Percentiles rank a stretch among this genome's conserved stretches.
phyloP scores from a whole-genome alignment of 2,329 filamentous ascomycete species.

The Emmonsia crescens region DNA sequence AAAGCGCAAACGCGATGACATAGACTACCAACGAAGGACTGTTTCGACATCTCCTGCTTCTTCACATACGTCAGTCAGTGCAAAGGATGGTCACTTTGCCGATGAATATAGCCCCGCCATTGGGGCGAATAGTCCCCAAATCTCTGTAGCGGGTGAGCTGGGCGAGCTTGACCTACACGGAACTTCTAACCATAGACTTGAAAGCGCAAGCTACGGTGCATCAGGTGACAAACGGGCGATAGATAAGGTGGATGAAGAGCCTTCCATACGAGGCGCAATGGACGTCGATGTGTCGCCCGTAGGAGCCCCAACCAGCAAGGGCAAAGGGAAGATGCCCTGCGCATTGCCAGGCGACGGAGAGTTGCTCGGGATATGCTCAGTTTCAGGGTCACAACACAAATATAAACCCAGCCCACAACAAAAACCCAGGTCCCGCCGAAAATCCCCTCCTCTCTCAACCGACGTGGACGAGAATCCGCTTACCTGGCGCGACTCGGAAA shows the following conservation, averaged over 20 bases:
- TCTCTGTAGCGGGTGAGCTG: constrained; percentile 30
- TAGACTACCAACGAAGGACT: constrained; percentile 22
- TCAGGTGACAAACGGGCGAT: background rate
- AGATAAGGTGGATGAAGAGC: background rate
- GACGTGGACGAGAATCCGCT: constrained; percentile 23
- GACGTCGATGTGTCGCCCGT: background rate
- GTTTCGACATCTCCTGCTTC: constrained; percentile 25
- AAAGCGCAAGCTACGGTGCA: background rate
- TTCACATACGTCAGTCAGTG: constrained; percentile 20
- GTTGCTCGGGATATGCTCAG: constrained; percentile 2
- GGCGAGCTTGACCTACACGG: constrained; percentile 30
- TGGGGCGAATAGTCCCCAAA: constrained; percentile 25
- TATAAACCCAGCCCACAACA: constrained; percentile 17
- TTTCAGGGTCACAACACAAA: constrained; percentile 15
- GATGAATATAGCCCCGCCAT: constrained; percentile 22
- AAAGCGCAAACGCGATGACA: constrained; percentile 27
- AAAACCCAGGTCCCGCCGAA: constrained; percentile 19
- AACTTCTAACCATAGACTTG: background rate
- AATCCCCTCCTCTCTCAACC: constrained; percentile 25
- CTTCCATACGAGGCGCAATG: background rate
- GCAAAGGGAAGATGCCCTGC: background rate
- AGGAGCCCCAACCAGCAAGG: background rate
- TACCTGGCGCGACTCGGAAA: constrained; percentile 50
- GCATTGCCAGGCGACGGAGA: background rate
- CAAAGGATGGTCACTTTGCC: constrained; percentile 21